Evolutionary conservation across 1,284 basidiomycete species (phyloP), one percentile per base, ranked within the genome.

Genomic region (Cystobasidiaceae sp.): DNA sequence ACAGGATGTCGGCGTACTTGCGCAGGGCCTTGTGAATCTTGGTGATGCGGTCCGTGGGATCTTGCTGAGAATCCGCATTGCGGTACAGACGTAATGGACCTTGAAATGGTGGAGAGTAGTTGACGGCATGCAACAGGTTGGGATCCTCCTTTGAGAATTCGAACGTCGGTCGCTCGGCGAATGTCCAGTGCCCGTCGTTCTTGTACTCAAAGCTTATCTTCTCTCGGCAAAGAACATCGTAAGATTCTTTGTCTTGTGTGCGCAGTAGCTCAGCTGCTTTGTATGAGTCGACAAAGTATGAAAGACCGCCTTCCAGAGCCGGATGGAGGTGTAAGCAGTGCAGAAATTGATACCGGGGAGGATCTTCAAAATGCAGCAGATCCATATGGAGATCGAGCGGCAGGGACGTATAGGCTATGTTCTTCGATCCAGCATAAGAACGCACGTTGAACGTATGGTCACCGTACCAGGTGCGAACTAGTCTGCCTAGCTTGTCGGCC

Each of bases 61-160:
- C 85, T 85, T 78, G 74, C 4, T 44, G n/a, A 21, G 30, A 43
- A 25, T 62, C 60, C 25, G 21, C 70, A 60, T 56, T 70, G 27
- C 71, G 72, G 8, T 55, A 37, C 30, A 77, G 68, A 1, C 76
- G 72, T 7, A 77, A 55, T 0, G 89, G 89, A 0, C 88, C 90
- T 78, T 97, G 93, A 82, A 97, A 98, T 0, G 93, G 94, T 0
- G 94, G 94, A 3, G 89, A 88, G 78, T 96, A 97, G 78, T 93
- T 96, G 74, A 97, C 82, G 67, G 85, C 83, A 44, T 78, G 78
- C 1, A 45, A 30, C 58, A 44, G 49, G 15, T 66, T 52, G 13
- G 46, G 34, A 60, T 69, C 51, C 17, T 65, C 61, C 23, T 66
- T 62, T 45, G 65, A 69, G 21, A 90, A 80, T 71, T 91, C 83